Percentiles rank a stretch among this genome's conserved stretches.
phyloP scores from a whole-genome alignment of 148 eudicot species.

The Amaranthus cruentus region DNA sequence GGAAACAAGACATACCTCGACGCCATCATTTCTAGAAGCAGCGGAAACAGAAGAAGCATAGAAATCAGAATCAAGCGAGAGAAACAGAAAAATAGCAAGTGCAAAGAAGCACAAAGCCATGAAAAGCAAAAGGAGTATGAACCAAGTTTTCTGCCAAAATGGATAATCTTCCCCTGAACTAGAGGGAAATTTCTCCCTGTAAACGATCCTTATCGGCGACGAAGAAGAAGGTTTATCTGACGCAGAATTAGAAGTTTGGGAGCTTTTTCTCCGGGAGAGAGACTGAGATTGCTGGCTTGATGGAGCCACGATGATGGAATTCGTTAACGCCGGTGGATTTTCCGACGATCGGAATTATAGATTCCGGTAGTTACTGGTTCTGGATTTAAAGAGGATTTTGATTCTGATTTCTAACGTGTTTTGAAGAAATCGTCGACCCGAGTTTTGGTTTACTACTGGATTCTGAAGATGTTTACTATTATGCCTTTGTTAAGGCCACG shows the following conservation, averaged over 20 bases:
- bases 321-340: constrained; percentile 16
- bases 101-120: constrained; percentile 75
- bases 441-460: background rate
- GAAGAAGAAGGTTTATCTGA: constrained; percentile 27
- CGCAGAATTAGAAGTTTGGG: constrained; percentile 23
- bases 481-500: constrained; percentile 11
- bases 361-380: background rate
- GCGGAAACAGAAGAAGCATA: constrained; percentile 31
- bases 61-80: constrained; percentile 58
- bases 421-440: background rate
- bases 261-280: constrained; percentile 52
- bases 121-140: constrained; percentile 41
- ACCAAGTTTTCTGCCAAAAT: constrained; percentile 80
- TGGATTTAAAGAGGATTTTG: too few relatives aligned
- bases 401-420: background rate
- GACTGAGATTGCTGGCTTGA: constrained; percentile 32
- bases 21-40: constrained; percentile 29
- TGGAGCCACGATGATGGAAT: constrained; percentile 63
- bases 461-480: background rate
- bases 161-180: constrained; percentile 30
- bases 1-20: constrained; percentile 18
- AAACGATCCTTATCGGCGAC: constrained; percentile 41
- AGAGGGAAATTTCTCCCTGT: constrained; percentile 40
- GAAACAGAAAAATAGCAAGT: constrained; percentile 59
- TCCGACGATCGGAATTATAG: constrained; percentile 14